Conservation (phyloP, 176 grass and related monocot species). For the Rhipidocladum racemiflorum region DNA sequence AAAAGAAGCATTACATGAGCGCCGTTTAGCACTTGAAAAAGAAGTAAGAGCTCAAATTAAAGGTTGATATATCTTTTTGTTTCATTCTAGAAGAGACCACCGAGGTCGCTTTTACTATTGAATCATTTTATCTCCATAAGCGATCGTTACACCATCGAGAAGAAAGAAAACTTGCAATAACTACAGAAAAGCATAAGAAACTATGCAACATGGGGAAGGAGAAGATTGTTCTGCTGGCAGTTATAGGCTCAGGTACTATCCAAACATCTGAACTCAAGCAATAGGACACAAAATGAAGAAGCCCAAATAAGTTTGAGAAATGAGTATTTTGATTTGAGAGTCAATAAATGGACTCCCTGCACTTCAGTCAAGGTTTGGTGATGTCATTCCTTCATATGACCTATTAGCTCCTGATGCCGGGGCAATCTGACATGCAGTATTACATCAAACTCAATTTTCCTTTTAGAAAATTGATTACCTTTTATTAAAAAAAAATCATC, state of each 20-base stretch:
- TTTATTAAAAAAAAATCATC: not conserved
- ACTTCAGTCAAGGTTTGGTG: not conserved
- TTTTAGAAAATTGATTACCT: not conserved
- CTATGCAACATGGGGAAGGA: not conserved
- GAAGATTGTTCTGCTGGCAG: not conserved
- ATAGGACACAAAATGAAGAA: conserved; percentile 5
- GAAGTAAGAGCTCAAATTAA: conserved; percentile 65
- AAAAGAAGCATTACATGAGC: conserved; percentile 66
- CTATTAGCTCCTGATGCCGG: not conserved
- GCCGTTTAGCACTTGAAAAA: conserved; percentile 70
- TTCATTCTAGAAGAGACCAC: conserved; percentile 24
- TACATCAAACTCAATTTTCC: not conserved
- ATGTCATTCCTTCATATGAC: not conserved
- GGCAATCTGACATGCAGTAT: not conserved
- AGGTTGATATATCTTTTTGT: not conserved
- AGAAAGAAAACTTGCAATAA: conserved; percentile 5
- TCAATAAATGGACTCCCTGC: conserved; percentile 19
- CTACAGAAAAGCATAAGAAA: not conserved
- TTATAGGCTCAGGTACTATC: not conserved
- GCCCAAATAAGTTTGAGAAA: conserved; percentile 4
- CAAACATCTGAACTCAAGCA: conserved; percentile 28
- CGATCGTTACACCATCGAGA: not conserved
- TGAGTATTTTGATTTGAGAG: conserved; percentile 17
- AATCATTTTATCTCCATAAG: not conserved
- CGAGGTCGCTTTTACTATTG: not conserved